A percentile compares a stretch with the other conserved stretches of the same genome.
Conservation (phyloP, 169 alveolate genomes). For the Plasmodium reichenowi region DNA sequence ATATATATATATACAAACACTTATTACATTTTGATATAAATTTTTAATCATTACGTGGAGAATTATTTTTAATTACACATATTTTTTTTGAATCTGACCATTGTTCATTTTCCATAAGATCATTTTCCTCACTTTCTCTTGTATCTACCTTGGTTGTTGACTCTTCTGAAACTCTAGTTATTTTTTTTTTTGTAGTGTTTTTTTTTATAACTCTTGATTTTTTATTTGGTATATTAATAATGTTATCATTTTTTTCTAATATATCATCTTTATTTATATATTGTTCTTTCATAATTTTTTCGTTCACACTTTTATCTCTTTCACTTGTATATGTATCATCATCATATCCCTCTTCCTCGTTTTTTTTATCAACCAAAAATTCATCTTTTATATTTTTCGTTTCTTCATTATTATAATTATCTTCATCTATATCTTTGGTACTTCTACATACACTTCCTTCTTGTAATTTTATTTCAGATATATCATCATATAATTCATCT, state of each 20-base stretch:
- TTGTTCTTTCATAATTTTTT: conserved; percentile 13
- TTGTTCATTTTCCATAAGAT: conserved; percentile 8
- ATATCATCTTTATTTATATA: background rate
- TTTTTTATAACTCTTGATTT: conserved; percentile 13
- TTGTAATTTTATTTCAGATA: background rate
- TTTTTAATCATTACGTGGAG: conserved; percentile 10
- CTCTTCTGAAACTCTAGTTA: conserved; percentile 8
- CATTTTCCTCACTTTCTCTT: conserved; percentile 17
- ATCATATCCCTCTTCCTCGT: conserved; percentile 30
- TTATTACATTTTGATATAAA: background rate
- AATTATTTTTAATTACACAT: conserved; percentile 15
- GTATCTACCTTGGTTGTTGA: conserved; percentile 5
- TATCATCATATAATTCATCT: conserved; percentile 1
- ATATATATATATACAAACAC: background rate
- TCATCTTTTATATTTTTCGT: conserved; percentile 1
- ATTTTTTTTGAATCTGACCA: conserved; percentile 20
- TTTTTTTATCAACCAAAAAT: conserved; percentile 10
- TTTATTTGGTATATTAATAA: conserved; percentile 38
- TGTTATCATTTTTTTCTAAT: conserved; percentile 14
- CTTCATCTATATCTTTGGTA: background rate
- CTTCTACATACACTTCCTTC: background rate
- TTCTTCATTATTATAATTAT: conserved; percentile 4
- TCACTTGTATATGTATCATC: conserved; percentile 39
- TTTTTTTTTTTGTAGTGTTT: conserved; percentile 13
- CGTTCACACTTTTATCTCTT: conserved; percentile 15